Evolutionary conservation across 345 rosid species (phyloP).

Genomic region (Moricandia moricandioides): DNA sequence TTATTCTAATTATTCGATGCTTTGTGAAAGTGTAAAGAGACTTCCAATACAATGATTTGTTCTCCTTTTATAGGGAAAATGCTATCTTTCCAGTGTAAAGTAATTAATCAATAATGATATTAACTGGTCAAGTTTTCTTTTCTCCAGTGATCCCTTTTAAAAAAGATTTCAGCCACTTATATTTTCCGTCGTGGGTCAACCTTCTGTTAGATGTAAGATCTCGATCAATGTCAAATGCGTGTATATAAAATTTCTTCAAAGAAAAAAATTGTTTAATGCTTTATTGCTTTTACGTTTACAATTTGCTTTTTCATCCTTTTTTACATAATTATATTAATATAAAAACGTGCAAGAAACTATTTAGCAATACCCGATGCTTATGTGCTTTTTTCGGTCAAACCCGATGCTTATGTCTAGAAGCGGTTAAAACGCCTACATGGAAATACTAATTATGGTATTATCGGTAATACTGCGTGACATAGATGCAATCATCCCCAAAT

Average conservation of each 20-base stretch:
- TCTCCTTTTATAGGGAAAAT: constrained; percentile 8
- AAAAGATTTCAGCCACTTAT: constrained; percentile 15
- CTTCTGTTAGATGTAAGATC: background rate
- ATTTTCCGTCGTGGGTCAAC: constrained; percentile 3
- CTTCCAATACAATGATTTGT: constrained; percentile 31
- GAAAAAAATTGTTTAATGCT: background rate
- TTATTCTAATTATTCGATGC: constrained; percentile 29
- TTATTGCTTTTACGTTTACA: background rate
- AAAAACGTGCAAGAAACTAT: background rate
- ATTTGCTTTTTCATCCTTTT: background rate
- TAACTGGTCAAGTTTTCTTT: constrained; percentile 24
- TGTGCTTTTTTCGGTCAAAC: too few species aligned
- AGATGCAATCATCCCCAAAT: background rate
- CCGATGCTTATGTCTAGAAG: background rate
- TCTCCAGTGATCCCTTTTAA: constrained; percentile 22
- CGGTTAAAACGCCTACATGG: background rate
- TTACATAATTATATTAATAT: background rate
- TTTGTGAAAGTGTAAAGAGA: constrained; percentile 32
- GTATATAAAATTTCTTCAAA: background rate
- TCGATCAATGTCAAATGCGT: constrained; percentile 11
- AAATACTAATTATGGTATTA: background rate
- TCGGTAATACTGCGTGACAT: background rate
- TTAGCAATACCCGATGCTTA: background rate
- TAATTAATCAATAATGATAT: constrained; percentile 23
- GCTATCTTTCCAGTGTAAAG: constrained; percentile 22